Evolutionary conservation across 2,329 filamentous ascomycete species (phyloP), one percentile per base, ranked within the genome.

Genomic region (Pseudocercospora crystallina): DNA sequence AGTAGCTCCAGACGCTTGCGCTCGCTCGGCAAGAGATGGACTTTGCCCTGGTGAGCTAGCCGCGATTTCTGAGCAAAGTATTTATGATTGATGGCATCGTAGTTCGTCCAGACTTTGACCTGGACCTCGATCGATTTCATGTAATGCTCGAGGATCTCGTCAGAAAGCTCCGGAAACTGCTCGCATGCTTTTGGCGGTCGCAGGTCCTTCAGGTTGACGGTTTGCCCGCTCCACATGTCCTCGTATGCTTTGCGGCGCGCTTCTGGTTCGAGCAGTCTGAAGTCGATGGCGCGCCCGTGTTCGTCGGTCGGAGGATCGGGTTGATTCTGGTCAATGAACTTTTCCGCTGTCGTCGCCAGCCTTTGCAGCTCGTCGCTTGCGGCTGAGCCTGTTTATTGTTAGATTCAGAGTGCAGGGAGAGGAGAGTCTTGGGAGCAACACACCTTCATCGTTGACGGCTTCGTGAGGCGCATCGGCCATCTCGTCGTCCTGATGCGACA

Each of bases 21-120:
- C 40, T 56, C 40, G 2, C 43, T 37, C 0, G 47, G 47, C 3
- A 42, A 36, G 8, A 61, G 49, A 8, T 43, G 10, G 2, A 57
- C 2, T 37, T 44, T 40, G 20, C 58, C 56, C 42, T 51, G 55
- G 20, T 38, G 38, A 2, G 31, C 17, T 9, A 57, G 2, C 13
- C 53, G 51, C 9, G 31, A 17, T 5, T 42, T 17, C 4, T 53
- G 37, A 12, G 10, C 14, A 43, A 47, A 59, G 38, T 53, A 53
- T 1, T 43, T 11, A 8, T 43, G 32, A n/a, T 9, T 14, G 11
- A 2, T 13, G 4, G 39, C 33, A 31, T 59, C 56, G 56, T 61
- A 59, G 37, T 61, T 59, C 33, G 46, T 36, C 58, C 58, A 61
- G 51, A 59, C 20, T 11, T 42, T 47, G n/a, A 49, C 42, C 11